phyloP scores from a whole-genome alignment of 192 early-diverging fungal genomes.

The Backusella mclennaniae region DNA sequence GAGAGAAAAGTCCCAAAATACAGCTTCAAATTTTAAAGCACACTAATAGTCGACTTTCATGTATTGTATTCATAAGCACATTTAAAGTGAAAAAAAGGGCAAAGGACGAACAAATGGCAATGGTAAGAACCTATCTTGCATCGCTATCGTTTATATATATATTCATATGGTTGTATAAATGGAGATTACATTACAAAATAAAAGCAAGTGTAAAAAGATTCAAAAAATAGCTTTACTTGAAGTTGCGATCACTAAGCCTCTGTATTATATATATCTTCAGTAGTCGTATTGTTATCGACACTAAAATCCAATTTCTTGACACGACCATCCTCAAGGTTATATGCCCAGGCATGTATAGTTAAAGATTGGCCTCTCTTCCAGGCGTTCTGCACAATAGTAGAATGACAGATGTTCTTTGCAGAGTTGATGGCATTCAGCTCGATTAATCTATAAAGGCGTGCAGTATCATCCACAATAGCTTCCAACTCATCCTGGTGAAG shows the following conservation, averaged over 20 bases:
- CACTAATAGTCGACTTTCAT: too few relatives aligned
- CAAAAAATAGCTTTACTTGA: not conserved
- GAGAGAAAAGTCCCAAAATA: too few relatives aligned
- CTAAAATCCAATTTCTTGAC: not conserved
- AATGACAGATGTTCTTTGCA: conserved; percentile 68
- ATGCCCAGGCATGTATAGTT: conserved; percentile 72
- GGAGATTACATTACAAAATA: not conserved
- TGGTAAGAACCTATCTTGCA: too few relatives aligned
- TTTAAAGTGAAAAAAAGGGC: too few relatives aligned
- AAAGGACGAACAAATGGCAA: too few relatives aligned
- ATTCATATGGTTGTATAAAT: not conserved
- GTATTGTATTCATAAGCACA: too few relatives aligned
- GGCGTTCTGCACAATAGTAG: conserved; percentile 79
- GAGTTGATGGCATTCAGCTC: conserved; percentile 79
- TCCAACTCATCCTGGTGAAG: conserved; percentile 42
- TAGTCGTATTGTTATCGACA: not conserved
- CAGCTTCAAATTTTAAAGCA: too few relatives aligned
- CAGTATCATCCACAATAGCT: not conserved
- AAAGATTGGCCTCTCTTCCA: conserved; percentile 73
- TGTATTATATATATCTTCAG: not conserved
- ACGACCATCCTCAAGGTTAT: conserved; percentile 61
- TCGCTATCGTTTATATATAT: not conserved
- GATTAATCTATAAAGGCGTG: conserved; percentile 40
- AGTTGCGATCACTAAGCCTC: not conserved
- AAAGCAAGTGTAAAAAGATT: not conserved